Conservation (phyloP, 164 flowering plant genomes). For the Platanus orientalis region DNA sequence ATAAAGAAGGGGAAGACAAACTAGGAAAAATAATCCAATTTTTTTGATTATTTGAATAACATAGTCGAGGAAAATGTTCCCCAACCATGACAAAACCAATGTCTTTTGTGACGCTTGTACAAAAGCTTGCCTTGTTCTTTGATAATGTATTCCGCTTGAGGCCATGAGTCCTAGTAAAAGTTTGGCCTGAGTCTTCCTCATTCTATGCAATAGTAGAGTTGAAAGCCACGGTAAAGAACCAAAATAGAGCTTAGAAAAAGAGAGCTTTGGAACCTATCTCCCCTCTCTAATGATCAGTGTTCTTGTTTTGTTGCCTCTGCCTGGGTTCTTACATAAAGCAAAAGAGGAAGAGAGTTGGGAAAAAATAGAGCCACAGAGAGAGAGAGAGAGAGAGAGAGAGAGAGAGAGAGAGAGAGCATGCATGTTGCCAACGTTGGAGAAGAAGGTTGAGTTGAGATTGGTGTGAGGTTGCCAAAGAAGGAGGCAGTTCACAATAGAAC, state of each 20-base stretch:
- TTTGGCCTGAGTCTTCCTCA: slow-evolving; percentile 70
- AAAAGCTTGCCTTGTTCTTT: slow-evolving; percentile 87
- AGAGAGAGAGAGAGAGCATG: too few relatives aligned
- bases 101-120: slow-evolving; percentile 98
- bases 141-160: slow-evolving; percentile 94
- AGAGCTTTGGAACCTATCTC: slow-evolving; percentile 51
- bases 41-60: slow-evolving; percentile 59
- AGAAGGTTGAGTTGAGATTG: too few relatives aligned
- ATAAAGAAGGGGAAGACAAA: neutral
- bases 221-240: slow-evolving; percentile 27
- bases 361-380: too few relatives aligned
- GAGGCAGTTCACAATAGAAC: too few relatives aligned
- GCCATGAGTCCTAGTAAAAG: slow-evolving; percentile 86
- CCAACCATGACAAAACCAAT: slow-evolving; percentile 98
- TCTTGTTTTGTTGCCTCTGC: slow-evolving; percentile 12
- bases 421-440: too few relatives aligned
- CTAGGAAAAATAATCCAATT: neutral
- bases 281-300: slow-evolving; percentile 7
- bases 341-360: too few relatives aligned
- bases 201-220: slow-evolving; percentile 40
- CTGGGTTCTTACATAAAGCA: slow-evolving; percentile 18
- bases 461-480: too few relatives aligned
- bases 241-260: slow-evolving; percentile 39
- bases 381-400: too few relatives aligned
- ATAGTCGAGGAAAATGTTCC: slow-evolving; percentile 99